These are phyloP conservation scores for Saturnispora saitoi DNA, from an alignment of 805 yeast genomes.

Conservation along the genomic window DNA sequence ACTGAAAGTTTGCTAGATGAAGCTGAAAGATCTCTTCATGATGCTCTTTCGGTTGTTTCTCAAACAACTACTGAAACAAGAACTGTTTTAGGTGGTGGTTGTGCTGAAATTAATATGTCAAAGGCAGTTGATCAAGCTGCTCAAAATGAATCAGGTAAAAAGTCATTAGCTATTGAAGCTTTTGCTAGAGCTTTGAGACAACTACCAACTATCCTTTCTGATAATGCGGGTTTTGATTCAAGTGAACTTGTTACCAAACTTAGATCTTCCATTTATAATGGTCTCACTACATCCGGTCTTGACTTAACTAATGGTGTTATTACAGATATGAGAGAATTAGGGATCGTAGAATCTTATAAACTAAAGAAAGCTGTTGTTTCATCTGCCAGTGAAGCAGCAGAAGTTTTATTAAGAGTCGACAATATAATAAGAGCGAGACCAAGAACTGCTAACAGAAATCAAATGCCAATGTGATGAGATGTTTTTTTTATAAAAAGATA, in stretches of 20 bases:
- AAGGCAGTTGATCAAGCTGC: constrained; percentile 92
- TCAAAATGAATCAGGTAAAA: constrained; percentile 87
- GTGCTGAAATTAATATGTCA: constrained; percentile 89
- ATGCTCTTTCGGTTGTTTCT: constrained; percentile 88
- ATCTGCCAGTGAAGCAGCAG: constrained; percentile 97
- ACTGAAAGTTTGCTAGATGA: constrained; percentile 98
- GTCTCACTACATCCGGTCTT: constrained; percentile 85
- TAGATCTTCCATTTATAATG: constrained; percentile 85
- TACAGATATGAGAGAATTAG: constrained; percentile 91
- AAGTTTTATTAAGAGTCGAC: constrained; percentile 89
- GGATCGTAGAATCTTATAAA: constrained; percentile 88
- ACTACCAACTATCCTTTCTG: constrained; percentile 90
- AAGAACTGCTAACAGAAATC: constrained; percentile 84
- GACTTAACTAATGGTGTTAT: constrained; percentile 77
- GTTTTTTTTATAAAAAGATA: background rate
- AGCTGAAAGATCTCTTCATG: constrained; percentile 94
- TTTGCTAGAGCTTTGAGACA: constrained; percentile 92
- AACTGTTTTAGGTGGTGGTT: constrained; percentile 91
- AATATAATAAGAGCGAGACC: constrained; percentile 96
- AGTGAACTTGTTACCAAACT: constrained; percentile 85
- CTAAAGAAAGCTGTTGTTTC: constrained; percentile 89
- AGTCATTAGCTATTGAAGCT: constrained; percentile 87
- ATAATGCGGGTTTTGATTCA: constrained; percentile 94
- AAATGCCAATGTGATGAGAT: constrained; percentile 6
- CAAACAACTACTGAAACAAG: constrained; percentile 91